Evolutionary conservation across 345 rosid genomes (phyloP).

Genomic region (Eucalyptus fibrosa): DNA sequence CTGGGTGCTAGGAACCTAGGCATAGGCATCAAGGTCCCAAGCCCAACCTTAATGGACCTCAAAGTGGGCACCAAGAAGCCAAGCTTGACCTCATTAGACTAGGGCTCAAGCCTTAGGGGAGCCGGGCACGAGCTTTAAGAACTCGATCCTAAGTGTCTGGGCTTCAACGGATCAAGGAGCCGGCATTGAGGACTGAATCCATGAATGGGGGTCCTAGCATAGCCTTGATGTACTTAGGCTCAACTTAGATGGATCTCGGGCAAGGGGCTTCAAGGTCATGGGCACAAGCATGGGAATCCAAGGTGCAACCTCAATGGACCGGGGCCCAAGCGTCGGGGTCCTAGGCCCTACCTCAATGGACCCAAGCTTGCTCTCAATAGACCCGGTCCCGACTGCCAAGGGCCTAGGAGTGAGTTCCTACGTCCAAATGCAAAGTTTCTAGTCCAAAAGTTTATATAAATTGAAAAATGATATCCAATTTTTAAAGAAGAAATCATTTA

Average conservation of each 20-base stretch:
- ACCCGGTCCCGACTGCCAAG: fast-evolving
- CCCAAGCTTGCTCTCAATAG: too few relatives aligned
- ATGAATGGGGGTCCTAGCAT: not conserved
- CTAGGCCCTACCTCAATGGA: not conserved
- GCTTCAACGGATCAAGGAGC: not conserved
- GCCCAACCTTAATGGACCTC: not conserved
- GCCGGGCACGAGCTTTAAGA: not conserved
- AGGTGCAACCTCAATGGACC: not conserved
- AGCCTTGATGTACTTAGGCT: not conserved
- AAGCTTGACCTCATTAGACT: not conserved
- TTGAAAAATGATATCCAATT: not conserved
- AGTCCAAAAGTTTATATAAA: not conserved
- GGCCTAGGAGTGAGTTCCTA: not conserved
- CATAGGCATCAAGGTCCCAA: fast-evolving
- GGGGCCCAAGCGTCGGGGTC: not conserved
- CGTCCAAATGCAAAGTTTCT: not conserved
- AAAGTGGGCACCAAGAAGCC: not conserved
- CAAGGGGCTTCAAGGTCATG: not conserved
- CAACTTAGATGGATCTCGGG: fast-evolving
- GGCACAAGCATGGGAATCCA: not conserved
- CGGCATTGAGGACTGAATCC: fast-evolving
- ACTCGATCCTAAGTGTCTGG: fast-evolving
- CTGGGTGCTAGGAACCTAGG: not conserved
- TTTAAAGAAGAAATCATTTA: not conserved
- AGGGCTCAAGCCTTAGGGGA: not conserved